A percentile compares a stretch with the other conserved stretches of the same genome.
These are phyloP conservation scores for Aspergillus cavernicola DNA, from an alignment of 495 filamentous ascomycete genomes.

Conservation along the genomic window DNA sequence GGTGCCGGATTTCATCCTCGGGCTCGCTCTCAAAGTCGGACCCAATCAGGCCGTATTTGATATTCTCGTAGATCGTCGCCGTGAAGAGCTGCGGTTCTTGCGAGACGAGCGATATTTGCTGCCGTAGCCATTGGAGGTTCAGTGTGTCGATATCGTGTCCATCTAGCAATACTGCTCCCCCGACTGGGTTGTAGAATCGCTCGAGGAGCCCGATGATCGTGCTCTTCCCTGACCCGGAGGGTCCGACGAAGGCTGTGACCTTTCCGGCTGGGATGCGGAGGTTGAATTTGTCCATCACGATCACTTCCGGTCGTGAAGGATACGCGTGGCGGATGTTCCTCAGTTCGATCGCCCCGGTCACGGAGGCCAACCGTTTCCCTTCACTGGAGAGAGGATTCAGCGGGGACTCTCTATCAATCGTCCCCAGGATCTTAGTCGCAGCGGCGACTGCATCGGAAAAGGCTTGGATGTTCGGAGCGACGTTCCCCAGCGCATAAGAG, in stretches of 20 bases:
- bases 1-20: constrained; percentile 57
- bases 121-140: constrained; percentile 87
- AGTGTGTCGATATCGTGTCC: constrained; percentile 73
- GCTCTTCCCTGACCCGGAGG: constrained; percentile 85
- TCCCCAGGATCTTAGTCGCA: constrained; percentile 83
- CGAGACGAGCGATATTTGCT: constrained; percentile 84
- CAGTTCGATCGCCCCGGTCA: constrained; percentile 77
- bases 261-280: constrained; percentile 80
- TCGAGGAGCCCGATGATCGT: constrained; percentile 90
- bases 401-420: constrained; percentile 84
- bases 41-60: constrained; percentile 84
- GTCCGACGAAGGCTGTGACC: constrained; percentile 80
- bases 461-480: constrained; percentile 79
- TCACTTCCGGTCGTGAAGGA: constrained; percentile 84
- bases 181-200: constrained; percentile 89
- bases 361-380: constrained; percentile 62
- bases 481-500: constrained; percentile 84
- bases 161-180: constrained; percentile 74
- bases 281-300: constrained; percentile 76
- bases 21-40: constrained; percentile 64
- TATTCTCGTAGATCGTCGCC: constrained; percentile 81
- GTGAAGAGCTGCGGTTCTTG: constrained; percentile 73
- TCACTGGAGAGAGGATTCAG: constrained; percentile 69
- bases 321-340: constrained; percentile 85
- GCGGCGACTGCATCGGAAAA: constrained; percentile 78